Conservation (phyloP, 192 early-diverging fungal species). For the Oehlia diaphana region DNA sequence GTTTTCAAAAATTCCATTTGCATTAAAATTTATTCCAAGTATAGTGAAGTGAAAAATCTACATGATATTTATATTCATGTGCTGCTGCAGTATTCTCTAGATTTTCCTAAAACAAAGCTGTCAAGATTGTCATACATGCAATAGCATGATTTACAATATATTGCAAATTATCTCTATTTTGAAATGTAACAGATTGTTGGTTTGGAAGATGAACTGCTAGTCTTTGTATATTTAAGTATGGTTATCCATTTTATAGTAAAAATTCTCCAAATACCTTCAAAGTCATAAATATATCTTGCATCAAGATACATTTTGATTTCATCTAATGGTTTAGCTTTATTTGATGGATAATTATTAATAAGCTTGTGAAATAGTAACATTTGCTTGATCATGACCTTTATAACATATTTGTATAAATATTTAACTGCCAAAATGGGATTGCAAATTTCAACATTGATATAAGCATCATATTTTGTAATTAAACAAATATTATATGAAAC, state of each 20-base stretch:
- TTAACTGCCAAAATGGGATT: slow-evolving; percentile 31
- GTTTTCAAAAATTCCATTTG: neutral
- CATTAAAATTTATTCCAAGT: neutral
- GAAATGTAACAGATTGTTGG: neutral
- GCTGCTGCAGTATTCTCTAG: neutral
- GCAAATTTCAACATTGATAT: slow-evolving; percentile 44
- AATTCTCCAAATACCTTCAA: slow-evolving; percentile 35
- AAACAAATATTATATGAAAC: slow-evolving; percentile 37
- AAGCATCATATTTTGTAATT: slow-evolving; percentile 38
- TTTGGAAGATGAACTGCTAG: slow-evolving; percentile 29
- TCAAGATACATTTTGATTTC: slow-evolving; percentile 16
- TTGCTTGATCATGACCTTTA: slow-evolving; percentile 36
- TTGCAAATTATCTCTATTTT: neutral
- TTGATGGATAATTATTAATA: too few relatives aligned
- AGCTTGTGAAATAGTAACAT: neutral
- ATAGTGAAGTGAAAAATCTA: slow-evolving; percentile 21
- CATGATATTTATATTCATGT: too few relatives aligned
- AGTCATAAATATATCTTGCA: slow-evolving; percentile 34
- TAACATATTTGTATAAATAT: slow-evolving; percentile 45
- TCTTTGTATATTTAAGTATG: slow-evolving; percentile 10
- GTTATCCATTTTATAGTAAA: slow-evolving; percentile 31
- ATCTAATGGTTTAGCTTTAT: too few relatives aligned
- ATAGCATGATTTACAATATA: neutral
- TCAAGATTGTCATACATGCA: slow-evolving; percentile 10
- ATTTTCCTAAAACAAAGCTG: slow-evolving; percentile 19